A percentile compares a stretch with the other conserved stretches of the same genome.
These are phyloP conservation scores for Pseudofabraea citricarpa DNA, from an alignment of 2,329 filamentous ascomycete genomes.

Conservation along the genomic window DNA sequence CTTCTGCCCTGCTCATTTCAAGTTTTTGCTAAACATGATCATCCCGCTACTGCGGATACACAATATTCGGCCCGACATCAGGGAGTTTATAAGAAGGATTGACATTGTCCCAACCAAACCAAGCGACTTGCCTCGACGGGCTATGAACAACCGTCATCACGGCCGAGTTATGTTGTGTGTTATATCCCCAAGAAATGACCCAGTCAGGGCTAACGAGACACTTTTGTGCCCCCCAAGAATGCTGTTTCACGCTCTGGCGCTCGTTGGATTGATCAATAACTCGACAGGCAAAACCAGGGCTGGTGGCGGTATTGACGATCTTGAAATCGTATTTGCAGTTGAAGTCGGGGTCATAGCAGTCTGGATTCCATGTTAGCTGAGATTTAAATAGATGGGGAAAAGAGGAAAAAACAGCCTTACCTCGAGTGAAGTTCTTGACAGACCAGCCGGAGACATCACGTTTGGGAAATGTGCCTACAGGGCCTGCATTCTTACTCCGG, in stretches of 20 bases:
- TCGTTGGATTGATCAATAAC: not conserved
- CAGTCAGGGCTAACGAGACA: slow-evolving; percentile 1
- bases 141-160: slow-evolving; percentile 11
- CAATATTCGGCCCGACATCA: slow-evolving; percentile 8
- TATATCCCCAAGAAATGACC: slow-evolving; percentile 12
- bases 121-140: slow-evolving; percentile 3
- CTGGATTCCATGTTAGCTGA: not conserved
- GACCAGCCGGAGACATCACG: slow-evolving; percentile 5
- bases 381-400: not conserved
- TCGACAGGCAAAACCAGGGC: not conserved
- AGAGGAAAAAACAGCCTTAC: slow-evolving; percentile 1
- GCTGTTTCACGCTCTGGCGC: not conserved
- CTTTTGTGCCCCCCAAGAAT: not conserved
- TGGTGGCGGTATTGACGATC: not conserved
- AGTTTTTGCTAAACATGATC: slow-evolving; percentile 1
- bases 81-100: not conserved
- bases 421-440: slow-evolving; percentile 7
- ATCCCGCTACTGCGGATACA: slow-evolving; percentile 9
- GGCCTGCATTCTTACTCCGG: not conserved
- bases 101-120: slow-evolving; percentile 11
- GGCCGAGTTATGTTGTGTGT: slow-evolving; percentile 6
- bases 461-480: not conserved
- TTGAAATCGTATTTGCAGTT: slow-evolving; percentile 2
- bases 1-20: too few species aligned
- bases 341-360: not conserved